Evolutionary conservation across 2,329 filamentous ascomycete genomes (phyloP).

Genomic region (Parafenestella ontariensis): DNA sequence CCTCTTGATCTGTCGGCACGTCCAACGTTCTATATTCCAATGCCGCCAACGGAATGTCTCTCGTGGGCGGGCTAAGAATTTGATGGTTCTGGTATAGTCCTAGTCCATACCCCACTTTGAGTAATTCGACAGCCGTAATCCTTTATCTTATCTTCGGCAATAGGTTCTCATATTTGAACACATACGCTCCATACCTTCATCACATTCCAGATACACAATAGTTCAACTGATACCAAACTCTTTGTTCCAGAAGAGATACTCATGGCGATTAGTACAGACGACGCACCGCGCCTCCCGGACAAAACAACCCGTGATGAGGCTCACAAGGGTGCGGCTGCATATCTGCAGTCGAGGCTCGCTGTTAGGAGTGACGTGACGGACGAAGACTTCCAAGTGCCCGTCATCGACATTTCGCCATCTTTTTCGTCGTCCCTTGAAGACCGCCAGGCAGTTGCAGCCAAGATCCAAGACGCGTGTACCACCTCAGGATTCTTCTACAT

Average conservation of each 20-base stretch:
- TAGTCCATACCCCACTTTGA: slow-evolving; percentile 7
- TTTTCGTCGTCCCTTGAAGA: slow-evolving; percentile 43
- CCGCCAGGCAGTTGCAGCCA: slow-evolving; percentile 46
- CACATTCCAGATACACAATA: not conserved
- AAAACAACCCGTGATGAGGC: slow-evolving; percentile 39
- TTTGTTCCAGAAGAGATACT: not conserved
- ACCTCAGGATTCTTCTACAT: slow-evolving; percentile 54
- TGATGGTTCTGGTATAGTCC: slow-evolving; percentile 50
- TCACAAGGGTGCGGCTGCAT: slow-evolving; percentile 43
- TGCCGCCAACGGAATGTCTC: no score
- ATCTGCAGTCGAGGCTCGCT: slow-evolving; percentile 44
- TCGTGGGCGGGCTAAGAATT: no score
- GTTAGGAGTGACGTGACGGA: slow-evolving; percentile 17
- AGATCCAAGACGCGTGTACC: slow-evolving; percentile 50
- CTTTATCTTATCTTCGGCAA: no score
- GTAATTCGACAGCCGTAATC: no score
- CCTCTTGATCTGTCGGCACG: no score
- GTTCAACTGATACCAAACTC: not conserved
- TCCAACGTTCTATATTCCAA: no score
- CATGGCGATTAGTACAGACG: not conserved
- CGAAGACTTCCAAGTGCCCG: slow-evolving; percentile 43
- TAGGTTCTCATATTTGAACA: no score
- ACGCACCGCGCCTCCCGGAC: slow-evolving; percentile 62
- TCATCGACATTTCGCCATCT: slow-evolving; percentile 48
- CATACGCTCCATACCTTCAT: not conserved